A percentile compares a stretch with the other conserved stretches of the same genome.
These are phyloP conservation scores for Nannizziopsis arthrosporioides DNA, from an alignment of 2,329 filamentous ascomycete genomes.

Conservation along the genomic window DNA sequence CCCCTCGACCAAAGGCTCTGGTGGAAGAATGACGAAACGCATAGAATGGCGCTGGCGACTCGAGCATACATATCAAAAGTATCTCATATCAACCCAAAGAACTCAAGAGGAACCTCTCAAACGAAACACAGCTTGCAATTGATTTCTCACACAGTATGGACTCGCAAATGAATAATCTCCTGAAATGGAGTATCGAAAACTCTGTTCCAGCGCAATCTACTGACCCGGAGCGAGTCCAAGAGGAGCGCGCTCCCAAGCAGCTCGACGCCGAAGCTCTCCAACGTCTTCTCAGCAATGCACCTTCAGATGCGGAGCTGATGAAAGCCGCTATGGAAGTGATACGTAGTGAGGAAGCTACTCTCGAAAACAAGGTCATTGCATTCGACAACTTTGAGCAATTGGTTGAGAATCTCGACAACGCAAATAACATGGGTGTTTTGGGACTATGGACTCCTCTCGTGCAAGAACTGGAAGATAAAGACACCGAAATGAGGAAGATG, in stretches of 20 bases:
- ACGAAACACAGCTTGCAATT: neutral
- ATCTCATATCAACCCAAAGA: no score
- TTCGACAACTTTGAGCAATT: constrained; percentile 95
- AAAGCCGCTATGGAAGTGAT: constrained; percentile 68
- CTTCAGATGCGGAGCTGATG: constrained; percentile 88
- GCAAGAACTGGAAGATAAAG: constrained; percentile 52
- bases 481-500: constrained; percentile 64
- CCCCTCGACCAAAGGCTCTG: no score
- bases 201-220: constrained; percentile 36
- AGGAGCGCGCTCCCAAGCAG: constrained; percentile 15
- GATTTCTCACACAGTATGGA: constrained; percentile 36
- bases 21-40: no score
- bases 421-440: constrained; percentile 76
- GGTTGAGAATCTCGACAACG: constrained; percentile 87
- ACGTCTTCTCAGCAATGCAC: constrained; percentile 48
- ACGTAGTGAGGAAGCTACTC: constrained; percentile 50
- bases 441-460: constrained; percentile 74
- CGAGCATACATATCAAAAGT: no score
- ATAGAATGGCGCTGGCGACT: no score
- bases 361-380: constrained; percentile 67
- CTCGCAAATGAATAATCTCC: constrained; percentile 60
- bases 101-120: neutral
- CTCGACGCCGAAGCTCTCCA: constrained; percentile 22
- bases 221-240: constrained; percentile 18
- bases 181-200: constrained; percentile 67